Percentiles rank a stretch among this genome's conserved stretches.
phyloP scores from a whole-genome alignment of 768 basidiomycete species.

The Trichaptum fuscoviolaceum region DNA sequence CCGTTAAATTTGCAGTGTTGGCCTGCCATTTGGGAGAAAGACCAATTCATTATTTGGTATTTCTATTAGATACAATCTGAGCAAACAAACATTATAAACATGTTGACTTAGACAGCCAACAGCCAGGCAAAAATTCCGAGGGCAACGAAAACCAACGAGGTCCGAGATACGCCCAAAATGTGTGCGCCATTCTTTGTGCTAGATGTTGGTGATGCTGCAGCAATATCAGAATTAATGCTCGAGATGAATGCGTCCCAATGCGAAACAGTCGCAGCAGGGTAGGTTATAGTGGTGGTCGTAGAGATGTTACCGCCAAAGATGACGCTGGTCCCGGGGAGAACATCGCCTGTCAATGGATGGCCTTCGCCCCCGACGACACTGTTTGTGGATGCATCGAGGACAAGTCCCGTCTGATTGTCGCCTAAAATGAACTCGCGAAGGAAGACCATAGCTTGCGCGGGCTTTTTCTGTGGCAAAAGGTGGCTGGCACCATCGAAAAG shows the following conservation, averaged over 20 bases:
- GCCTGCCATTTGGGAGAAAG: no score
- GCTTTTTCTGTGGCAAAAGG: conserved; percentile 30
- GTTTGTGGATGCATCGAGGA: conserved; percentile 27
- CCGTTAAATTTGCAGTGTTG: no score
- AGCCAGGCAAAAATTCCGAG: not conserved
- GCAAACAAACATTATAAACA: not conserved
- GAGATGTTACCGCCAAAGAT: conserved; percentile 46
- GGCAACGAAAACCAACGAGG: not conserved
- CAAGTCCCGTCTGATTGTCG: conserved; percentile 51
- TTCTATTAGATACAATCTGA: not conserved
- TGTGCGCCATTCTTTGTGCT: not conserved
- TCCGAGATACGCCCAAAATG: not conserved
- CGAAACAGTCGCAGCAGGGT: conserved; percentile 26
- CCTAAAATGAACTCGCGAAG: conserved; percentile 66
- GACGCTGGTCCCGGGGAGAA: conserved; percentile 48
- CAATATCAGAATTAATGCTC: conserved; percentile 5
- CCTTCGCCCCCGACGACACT: conserved; percentile 48
- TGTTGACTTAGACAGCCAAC: not conserved
- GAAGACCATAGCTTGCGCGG: conserved; percentile 54
- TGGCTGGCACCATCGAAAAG: conserved; percentile 36
- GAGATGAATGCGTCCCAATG: conserved; percentile 26
- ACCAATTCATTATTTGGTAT: no score
- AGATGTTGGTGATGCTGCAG: not conserved
- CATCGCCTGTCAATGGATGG: conserved; percentile 35
- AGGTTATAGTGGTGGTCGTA: conserved; percentile 21